Percentiles rank a stretch among this genome's conserved stretches.
phyloP scores from a whole-genome alignment of 1,139 yeast species.

The Taphrina betulina region DNA sequence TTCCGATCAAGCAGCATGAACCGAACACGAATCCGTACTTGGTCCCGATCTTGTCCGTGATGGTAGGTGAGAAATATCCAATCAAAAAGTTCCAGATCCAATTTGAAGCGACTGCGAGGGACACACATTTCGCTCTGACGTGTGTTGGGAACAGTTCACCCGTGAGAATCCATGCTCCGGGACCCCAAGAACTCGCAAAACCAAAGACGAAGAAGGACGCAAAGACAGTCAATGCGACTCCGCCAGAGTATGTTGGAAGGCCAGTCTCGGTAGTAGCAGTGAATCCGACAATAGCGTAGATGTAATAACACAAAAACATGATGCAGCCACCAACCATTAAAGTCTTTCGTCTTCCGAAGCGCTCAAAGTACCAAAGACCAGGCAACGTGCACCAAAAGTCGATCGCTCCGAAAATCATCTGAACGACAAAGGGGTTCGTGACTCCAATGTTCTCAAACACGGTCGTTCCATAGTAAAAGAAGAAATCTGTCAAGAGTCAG shows the following conservation, averaged over 20 bases:
- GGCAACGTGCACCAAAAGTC: slow-evolving; percentile 64
- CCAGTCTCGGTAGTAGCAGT: slow-evolving; percentile 38
- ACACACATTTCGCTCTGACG: slow-evolving; percentile 71
- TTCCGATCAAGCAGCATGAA: slow-evolving; percentile 48
- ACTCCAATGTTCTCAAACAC: slow-evolving; percentile 57
- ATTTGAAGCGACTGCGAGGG: slow-evolving; percentile 69
- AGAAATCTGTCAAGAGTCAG: slow-evolving; percentile 59
- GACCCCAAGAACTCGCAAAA: slow-evolving; percentile 81
- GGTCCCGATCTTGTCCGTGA: slow-evolving; percentile 56
- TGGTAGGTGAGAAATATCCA: slow-evolving; percentile 69
- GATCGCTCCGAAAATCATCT: slow-evolving; percentile 60
- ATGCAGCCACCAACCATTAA: slow-evolving; percentile 57
- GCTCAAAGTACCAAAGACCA: slow-evolving; percentile 59
- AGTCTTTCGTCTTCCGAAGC: slow-evolving; percentile 55
- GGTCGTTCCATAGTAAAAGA: slow-evolving; percentile 55
- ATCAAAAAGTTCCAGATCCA: slow-evolving; percentile 75
- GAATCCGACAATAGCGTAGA: slow-evolving; percentile 62
- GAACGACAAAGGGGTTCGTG: slow-evolving; percentile 47
- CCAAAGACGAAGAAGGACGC: slow-evolving; percentile 68
- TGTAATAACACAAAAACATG: slow-evolving; percentile 60
- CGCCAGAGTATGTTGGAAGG: slow-evolving; percentile 38
- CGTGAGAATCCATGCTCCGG: slow-evolving; percentile 71
- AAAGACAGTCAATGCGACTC: slow-evolving; percentile 53
- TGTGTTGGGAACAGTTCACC: slow-evolving; percentile 72
- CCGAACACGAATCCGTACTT: slow-evolving; percentile 73